Conservation (phyloP, 768 basidiomycete species). For the Amanita rimosa region DNA sequence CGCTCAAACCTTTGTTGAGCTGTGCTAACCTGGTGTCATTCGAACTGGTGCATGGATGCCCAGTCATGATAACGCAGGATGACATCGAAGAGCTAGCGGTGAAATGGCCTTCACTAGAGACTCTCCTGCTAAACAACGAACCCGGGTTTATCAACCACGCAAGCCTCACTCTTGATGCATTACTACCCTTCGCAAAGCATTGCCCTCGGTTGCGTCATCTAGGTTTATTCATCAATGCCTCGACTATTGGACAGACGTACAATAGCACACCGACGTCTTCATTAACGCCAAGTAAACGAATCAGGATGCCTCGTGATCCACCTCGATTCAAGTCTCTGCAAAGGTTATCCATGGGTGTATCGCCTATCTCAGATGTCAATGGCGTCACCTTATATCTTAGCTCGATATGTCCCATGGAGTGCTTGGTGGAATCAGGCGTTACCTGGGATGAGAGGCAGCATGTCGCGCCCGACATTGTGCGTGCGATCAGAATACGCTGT, state of each 20-base stretch:
- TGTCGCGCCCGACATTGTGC: slow-evolving; percentile 5
- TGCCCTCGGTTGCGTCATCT: slow-evolving; percentile 29
- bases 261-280: slow-evolving; percentile 9
- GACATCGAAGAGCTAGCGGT: slow-evolving; percentile 35
- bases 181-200: slow-evolving; percentile 28
- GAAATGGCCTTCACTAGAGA: slow-evolving; percentile 33
- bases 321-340: slow-evolving; percentile 21
- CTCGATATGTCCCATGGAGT: slow-evolving; percentile 33
- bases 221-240: slow-evolving; percentile 29
- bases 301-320: slow-evolving; percentile 8
- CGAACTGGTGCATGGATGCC: slow-evolving; percentile 27
- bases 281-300: slow-evolving; percentile 10
- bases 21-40: slow-evolving; percentile 22
- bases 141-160: slow-evolving; percentile 21
- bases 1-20: slow-evolving; percentile 24
- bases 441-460: slow-evolving; percentile 28
- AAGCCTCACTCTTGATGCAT: slow-evolving; percentile 24
- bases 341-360: slow-evolving; percentile 38
- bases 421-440: slow-evolving; percentile 31
- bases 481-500: slow-evolving; percentile 13
- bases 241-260: slow-evolving; percentile 13
- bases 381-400: slow-evolving; percentile 42
- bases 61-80: slow-evolving; percentile 24
- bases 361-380: slow-evolving; percentile 28
- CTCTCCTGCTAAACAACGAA: slow-evolving; percentile 34